Conservation (phyloP, 495 filamentous ascomycete genomes). For the Ascobolus immersus region DNA sequence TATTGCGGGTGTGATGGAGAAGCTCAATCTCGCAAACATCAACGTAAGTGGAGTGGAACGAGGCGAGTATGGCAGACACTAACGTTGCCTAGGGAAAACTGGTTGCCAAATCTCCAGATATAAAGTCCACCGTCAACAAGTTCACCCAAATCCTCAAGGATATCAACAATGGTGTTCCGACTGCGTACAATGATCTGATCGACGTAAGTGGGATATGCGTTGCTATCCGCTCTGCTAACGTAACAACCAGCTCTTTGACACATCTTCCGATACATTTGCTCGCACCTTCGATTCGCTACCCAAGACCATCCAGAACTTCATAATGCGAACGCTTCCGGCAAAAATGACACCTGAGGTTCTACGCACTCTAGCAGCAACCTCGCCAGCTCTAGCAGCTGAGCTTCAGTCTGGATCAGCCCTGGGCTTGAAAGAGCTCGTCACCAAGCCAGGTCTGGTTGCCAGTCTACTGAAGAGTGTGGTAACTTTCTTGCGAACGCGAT, state of each 20-base stretch:
- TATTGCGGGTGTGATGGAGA: background rate
- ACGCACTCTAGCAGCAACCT: constrained; percentile 5
- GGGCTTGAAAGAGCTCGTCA: constrained; percentile 52
- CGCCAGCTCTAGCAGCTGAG: constrained; percentile 23
- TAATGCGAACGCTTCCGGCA: constrained; percentile 61
- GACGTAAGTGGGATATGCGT: constrained; percentile 3
- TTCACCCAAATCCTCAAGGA: constrained; percentile 82
- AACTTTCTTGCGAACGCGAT: constrained; percentile 55
- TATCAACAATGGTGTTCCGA: constrained; percentile 71
- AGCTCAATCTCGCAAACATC: background rate
- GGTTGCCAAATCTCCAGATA: background rate
- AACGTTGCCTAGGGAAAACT: background rate
- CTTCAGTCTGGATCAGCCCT: constrained; percentile 27
- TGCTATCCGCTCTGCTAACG: background rate
- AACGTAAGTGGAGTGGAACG: background rate
- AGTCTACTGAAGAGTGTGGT: constrained; percentile 64
- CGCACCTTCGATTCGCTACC: constrained; percentile 60
- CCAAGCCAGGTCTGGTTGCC: constrained; percentile 59
- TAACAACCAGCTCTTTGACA: constrained; percentile 37
- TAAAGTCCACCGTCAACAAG: constrained; percentile 43
- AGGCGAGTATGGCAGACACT: background rate
- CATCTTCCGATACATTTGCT: constrained; percentile 47
- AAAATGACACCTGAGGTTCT: constrained; percentile 67
- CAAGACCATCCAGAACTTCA: constrained; percentile 51
- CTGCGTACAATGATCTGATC: constrained; percentile 72